These are phyloP conservation scores for Phytophthora tentaculata DNA, from an alignment of 352 stramenopile species.

Conservation along the genomic window DNA sequence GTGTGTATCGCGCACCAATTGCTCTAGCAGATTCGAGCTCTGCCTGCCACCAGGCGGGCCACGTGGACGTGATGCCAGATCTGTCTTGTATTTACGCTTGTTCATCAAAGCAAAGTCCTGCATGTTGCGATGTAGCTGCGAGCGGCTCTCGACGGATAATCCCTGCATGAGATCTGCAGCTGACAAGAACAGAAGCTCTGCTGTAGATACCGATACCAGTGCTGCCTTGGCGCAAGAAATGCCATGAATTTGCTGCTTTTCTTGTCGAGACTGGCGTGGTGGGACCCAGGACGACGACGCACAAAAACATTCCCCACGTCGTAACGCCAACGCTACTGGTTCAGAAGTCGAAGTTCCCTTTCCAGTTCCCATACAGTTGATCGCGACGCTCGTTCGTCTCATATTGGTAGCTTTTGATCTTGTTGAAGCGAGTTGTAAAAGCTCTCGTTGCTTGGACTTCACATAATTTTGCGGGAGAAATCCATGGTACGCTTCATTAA, in stretches of 20 bases:
- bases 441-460: conserved; percentile 22
- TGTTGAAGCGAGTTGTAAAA: conserved; percentile 16
- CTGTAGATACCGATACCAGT: conserved; percentile 45
- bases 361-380: conserved; percentile 14
- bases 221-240: conserved; percentile 55
- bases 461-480: conserved; percentile 57
- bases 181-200: conserved; percentile 63
- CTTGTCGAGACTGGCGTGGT: conserved; percentile 34
- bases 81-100: conserved; percentile 7
- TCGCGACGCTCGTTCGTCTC: conserved; percentile 10
- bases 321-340: conserved; percentile 33
- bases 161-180: conserved; percentile 40
- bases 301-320: conserved; percentile 55
- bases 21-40: conserved; percentile 37
- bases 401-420: conserved; percentile 10
- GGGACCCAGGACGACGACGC: conserved; percentile 65
- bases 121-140: conserved; percentile 47
- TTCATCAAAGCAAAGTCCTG: conserved; percentile 25
- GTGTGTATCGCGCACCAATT: conserved; percentile 26
- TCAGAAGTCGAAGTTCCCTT: background rate
- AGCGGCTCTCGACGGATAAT: conserved; percentile 45
- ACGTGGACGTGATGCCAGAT: conserved; percentile 1
- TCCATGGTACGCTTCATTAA: conserved; percentile 58
- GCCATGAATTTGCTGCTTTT: conserved; percentile 18
- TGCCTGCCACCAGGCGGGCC: conserved; percentile 4